Base-by-base conservation (phyloP, 2,329 filamentous ascomycete genomes). In the Ceratocystis huliohia region DNA sequence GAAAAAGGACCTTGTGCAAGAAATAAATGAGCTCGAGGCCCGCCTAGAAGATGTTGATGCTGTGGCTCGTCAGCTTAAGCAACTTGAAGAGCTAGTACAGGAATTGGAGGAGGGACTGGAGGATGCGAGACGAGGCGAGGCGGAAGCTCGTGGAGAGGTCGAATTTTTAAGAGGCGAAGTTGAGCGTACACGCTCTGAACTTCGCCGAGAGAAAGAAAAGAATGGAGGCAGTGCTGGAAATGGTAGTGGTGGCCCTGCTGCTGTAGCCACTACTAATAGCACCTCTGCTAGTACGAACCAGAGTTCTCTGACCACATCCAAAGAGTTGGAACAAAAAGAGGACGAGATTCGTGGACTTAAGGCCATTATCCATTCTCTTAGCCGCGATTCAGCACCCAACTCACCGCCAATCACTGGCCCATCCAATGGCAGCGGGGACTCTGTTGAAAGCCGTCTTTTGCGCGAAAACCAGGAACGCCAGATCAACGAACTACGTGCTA, bases 291-390 rank as follows among this genome's bases (percentile, higher is more conserved):
- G 56, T 37, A 30, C 28, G 6, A 59, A 33, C 56, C 8, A 28
- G 15, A 22, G 15, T n/a, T 59, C 56, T 10, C 7, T 59, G 13
- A 20, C 56, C 22, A 50, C 44, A n/a, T 82, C 83, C 56, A 90
- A 90, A 74, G 91, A 96, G 69, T 76, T 97, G 37, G 91, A 95
- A 73, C 89, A 96, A 73, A 94, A 95, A 74, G 93, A 99, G 72
- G 94, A 99, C 72, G 94, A 99, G 78, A 97, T 99, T 72, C 84
- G 93, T 69, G 94, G 94, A 61, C 82, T 99, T 70, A 99, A 97
- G 76, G 93, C 94, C 56, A 97, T 99, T 73, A 97, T 99, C 68
- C 93, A 97, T 76, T 96, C 91, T 20, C 81, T 99, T 46, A 96
- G 91, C 74, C 83, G 91, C 69, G 90, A 90, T 70, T 83, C 86